A percentile compares a stretch with the other conserved stretches of the same genome.
These are phyloP conservation scores for Stenogyne calaminthoides DNA, from an alignment of 305 asterid genomes.

Conservation along the genomic window DNA sequence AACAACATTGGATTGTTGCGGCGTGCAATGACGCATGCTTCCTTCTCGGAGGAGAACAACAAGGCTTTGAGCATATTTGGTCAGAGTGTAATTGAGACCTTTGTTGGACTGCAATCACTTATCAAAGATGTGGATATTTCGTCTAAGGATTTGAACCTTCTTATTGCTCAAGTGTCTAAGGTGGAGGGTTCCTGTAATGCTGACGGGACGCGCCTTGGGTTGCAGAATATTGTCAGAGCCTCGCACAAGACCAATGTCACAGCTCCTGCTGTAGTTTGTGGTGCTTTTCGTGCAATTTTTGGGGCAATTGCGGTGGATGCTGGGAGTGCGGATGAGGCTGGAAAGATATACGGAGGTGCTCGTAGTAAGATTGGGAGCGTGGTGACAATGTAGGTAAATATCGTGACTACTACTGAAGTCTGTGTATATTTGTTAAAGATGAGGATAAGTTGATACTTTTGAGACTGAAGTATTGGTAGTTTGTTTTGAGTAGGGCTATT, in stretches of 20 bases:
- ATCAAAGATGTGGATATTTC: conserved; percentile 49
- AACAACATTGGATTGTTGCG: conserved; percentile 52
- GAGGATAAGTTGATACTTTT: conserved; percentile 5
- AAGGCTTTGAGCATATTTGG: conserved; percentile 70
- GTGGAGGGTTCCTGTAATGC: conserved; percentile 60
- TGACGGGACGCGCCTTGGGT: conserved; percentile 55
- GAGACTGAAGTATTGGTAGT: conserved; percentile 11
- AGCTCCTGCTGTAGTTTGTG: conserved; percentile 68
- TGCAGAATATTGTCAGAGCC: conserved; percentile 69
- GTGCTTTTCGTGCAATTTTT: conserved; percentile 75
- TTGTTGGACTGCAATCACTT: conserved; percentile 41
- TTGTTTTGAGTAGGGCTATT: conserved; percentile 7
- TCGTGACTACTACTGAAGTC: conserved; percentile 2
- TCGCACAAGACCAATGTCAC: conserved; percentile 56
- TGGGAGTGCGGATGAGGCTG: conserved; percentile 55
- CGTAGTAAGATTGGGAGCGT: conserved; percentile 36
- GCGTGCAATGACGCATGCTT: conserved; percentile 78
- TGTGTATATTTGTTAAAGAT: conserved; percentile 11
- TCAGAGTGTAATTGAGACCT: conserved; percentile 49
- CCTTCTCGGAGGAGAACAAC: conserved; percentile 84
- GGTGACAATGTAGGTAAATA: conserved; percentile 44
- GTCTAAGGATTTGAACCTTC: conserved; percentile 55
- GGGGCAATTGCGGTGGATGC: conserved; percentile 76
- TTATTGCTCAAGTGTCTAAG: conserved; percentile 43
- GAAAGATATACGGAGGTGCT: conserved; percentile 38